Conservation (phyloP, 495 filamentous ascomycete species). For the Penicillium dipodomyicola region DNA sequence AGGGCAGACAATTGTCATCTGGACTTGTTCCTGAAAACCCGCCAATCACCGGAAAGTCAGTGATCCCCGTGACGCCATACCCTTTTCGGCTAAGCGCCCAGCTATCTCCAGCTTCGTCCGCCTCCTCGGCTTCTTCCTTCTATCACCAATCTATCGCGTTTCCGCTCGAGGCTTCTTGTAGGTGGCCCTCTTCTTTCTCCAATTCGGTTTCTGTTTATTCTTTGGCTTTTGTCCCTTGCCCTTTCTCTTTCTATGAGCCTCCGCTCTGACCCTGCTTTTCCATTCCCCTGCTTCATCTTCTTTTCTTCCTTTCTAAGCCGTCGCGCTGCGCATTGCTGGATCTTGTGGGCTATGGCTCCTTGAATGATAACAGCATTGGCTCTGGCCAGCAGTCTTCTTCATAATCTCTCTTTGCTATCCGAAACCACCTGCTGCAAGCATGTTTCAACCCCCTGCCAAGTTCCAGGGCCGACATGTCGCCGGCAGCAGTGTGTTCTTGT, state of each 20-base stretch:
- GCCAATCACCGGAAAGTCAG: background rate
- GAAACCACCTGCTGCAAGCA: constrained; percentile 11
- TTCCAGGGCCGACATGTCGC: constrained; percentile 7
- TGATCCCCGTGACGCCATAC: constrained; percentile 13
- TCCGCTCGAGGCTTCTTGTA: constrained; percentile 46
- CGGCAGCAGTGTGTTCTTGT: constrained; percentile 15
- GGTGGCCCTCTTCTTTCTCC: constrained; percentile 40
- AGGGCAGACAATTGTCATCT: constrained; percentile 7
- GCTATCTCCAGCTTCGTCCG: constrained; percentile 25
- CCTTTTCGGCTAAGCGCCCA: constrained; percentile 22
- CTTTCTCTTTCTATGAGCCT: constrained; percentile 18
- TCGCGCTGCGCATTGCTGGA: constrained; percentile 25
- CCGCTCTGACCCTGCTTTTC: constrained; percentile 19
- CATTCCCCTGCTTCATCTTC: constrained; percentile 22
- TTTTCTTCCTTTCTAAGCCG: constrained; percentile 20
- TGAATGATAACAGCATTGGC: constrained; percentile 18
- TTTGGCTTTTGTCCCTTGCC: constrained; percentile 26
- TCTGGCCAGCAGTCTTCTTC: constrained; percentile 18
- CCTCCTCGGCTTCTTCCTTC: constrained; percentile 20
- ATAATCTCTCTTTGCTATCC: constrained; percentile 18
- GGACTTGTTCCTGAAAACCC: constrained; percentile 1
- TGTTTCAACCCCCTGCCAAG: constrained; percentile 4
- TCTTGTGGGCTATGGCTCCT: constrained; percentile 19
- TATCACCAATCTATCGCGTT: constrained; percentile 21
- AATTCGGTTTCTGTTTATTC: constrained; percentile 22